A percentile compares a stretch with the other conserved stretches of the same genome.
Conservation (phyloP, 2,329 filamentous ascomycete genomes). For the Clonostachys byssicola region DNA sequence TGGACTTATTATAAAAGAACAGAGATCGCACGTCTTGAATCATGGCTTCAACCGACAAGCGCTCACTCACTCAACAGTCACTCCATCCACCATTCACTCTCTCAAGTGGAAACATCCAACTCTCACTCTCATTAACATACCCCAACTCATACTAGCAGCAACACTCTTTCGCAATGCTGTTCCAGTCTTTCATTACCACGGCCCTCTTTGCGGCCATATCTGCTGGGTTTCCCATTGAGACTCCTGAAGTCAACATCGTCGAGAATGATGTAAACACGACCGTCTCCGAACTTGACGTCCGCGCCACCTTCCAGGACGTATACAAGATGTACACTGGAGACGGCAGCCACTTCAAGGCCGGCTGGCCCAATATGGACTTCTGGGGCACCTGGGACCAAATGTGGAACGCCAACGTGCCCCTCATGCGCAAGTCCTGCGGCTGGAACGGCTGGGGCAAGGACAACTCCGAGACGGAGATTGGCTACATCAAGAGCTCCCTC, state of each 20-base stretch:
- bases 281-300: too few species aligned
- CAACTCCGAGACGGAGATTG: slow-evolving; percentile 8
- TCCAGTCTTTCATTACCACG: slow-evolving; percentile 1
- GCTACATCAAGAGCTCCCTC: slow-evolving; percentile 6
- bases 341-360: slow-evolving; percentile 6
- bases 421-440: slow-evolving; percentile 7
- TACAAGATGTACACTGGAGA: slow-evolving; percentile 12
- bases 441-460: slow-evolving; percentile 10
- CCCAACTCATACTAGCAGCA: too few species aligned
- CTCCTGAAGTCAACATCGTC: too few species aligned
- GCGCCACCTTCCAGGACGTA: slow-evolving; percentile 1
- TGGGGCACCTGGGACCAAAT: slow-evolving; percentile 8
- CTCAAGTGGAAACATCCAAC: too few species aligned
- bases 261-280: too few species aligned
- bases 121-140: too few species aligned
- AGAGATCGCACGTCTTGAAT: too few species aligned
- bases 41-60: too few species aligned
- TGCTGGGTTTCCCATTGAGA: background rate
- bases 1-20: too few species aligned
- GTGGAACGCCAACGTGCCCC: slow-evolving; percentile 5
- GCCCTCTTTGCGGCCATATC: slow-evolving; percentile 3
- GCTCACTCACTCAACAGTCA: too few species aligned
- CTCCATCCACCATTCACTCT: too few species aligned
- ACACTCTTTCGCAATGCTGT: too few species aligned
- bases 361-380: slow-evolving; percentile 10